phyloP scores from a whole-genome alignment of 495 filamentous ascomycete species.

The Tuber aestivum region DNA sequence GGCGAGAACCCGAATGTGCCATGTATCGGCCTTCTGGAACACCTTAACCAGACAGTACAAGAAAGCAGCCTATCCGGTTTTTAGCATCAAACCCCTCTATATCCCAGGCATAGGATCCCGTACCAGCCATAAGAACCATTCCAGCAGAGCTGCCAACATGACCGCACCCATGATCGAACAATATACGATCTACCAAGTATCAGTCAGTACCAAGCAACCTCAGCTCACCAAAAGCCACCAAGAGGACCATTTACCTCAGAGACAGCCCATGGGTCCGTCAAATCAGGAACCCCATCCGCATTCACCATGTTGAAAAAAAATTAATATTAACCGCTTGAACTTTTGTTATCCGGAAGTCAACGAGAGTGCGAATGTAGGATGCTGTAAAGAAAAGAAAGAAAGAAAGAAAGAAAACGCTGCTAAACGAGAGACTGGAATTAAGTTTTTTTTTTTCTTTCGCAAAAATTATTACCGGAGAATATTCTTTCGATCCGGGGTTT shows the following conservation, averaged over 20 bases:
- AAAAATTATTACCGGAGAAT: neutral
- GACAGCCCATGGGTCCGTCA: constrained; percentile 37
- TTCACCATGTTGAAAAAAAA: constrained; percentile 25
- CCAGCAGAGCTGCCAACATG: constrained; percentile 77
- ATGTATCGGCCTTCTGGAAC: constrained; percentile 81
- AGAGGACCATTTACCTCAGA: constrained; percentile 27
- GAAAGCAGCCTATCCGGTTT: constrained; percentile 57
- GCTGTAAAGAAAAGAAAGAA: neutral
- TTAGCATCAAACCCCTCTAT: neutral
- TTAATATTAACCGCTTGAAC: constrained; percentile 11
- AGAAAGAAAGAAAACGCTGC: neutral
- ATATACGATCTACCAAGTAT: constrained; percentile 62
- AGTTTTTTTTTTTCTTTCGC: neutral
- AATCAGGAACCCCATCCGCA: constrained; percentile 16
- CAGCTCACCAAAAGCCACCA: neutral
- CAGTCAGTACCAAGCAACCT: constrained; percentile 24
- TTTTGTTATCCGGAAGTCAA: neutral
- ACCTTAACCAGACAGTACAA: constrained; percentile 86
- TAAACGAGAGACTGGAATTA: constrained; percentile 1
- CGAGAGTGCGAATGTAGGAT: neutral
- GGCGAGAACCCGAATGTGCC: constrained; percentile 70
- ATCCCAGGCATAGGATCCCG: no score
- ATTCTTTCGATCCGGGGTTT: neutral
- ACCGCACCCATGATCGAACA: constrained; percentile 73
- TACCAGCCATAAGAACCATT: constrained; percentile 89